These are phyloP conservation scores for Ascochyta pisi DNA, from an alignment of 2,329 filamentous ascomycete genomes.

Conservation along the genomic window DNA sequence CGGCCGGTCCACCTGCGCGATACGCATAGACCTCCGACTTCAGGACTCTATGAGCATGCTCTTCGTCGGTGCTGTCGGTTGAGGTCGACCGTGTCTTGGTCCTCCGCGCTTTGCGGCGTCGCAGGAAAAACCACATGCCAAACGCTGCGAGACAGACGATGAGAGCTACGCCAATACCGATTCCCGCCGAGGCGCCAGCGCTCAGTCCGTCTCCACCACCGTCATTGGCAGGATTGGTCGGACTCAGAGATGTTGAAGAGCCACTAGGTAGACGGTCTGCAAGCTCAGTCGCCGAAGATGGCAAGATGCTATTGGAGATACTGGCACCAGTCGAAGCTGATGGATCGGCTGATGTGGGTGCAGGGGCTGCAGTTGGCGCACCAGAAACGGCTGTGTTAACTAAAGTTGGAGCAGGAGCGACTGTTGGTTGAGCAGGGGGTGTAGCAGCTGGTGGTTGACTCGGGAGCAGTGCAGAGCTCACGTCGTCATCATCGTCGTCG, in stretches of 20 bases:
- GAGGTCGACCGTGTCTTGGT: constrained; percentile 5
- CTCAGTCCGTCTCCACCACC: constrained; percentile 7
- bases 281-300: constrained; percentile 7
- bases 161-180: constrained; percentile 27
- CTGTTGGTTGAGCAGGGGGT: constrained; percentile 6
- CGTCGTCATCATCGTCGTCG: constrained; percentile 21
- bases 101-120: constrained; percentile 15
- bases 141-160: constrained; percentile 19
- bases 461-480: constrained; percentile 2
- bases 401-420: background rate
- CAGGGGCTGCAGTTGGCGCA: background rate
- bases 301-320: background rate
- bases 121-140: constrained; percentile 20
- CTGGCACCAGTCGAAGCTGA: background rate
- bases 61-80: constrained; percentile 21
- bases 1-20: background rate
- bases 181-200: constrained; percentile 22
- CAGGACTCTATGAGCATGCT: constrained; percentile 10
- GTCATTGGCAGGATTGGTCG: background rate
- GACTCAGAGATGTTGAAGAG: background rate
- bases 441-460: constrained; percentile 5
- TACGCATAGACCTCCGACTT: constrained; percentile 15
- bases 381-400: background rate
- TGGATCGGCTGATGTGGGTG: background rate
- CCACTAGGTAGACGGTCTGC: constrained; percentile 7